Evolutionary conservation across 2,329 filamentous ascomycete genomes (phyloP).

Genomic region (Alternaria arborescens): DNA sequence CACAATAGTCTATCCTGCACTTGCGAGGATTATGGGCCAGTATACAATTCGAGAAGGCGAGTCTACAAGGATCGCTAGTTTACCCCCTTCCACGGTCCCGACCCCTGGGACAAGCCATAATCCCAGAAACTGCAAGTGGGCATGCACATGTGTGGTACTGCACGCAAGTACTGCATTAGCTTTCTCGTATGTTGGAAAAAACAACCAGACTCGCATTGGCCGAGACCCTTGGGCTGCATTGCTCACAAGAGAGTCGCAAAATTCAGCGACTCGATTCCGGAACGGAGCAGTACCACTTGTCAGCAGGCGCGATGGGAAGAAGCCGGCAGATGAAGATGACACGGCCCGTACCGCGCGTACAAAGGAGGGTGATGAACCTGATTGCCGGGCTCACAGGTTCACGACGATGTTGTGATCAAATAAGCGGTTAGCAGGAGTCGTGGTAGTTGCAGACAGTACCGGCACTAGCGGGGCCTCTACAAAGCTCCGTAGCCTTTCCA

Average conservation of each 20-base stretch:
- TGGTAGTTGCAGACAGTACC: neutral
- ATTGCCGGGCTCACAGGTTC: neutral
- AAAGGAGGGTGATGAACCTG: neutral
- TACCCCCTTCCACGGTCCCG: neutral
- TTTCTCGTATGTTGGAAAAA: neutral
- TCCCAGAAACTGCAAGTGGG: neutral
- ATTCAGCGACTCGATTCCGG: neutral
- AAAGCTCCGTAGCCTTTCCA: neutral
- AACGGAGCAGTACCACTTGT: neutral
- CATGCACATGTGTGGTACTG: constrained; percentile 4
- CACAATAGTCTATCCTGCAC: neutral
- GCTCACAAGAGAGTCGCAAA: neutral
- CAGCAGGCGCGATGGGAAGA: neutral
- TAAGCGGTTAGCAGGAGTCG: neutral
- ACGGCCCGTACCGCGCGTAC: constrained; percentile 15
- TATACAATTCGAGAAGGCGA: neutral
- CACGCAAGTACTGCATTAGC: constrained; percentile 3
- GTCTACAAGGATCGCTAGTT: neutral
- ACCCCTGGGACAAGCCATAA: neutral
- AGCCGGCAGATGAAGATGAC: neutral
- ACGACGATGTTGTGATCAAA: neutral
- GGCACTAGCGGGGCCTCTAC: neutral
- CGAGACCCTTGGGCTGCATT: neutral
- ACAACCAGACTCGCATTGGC: neutral
- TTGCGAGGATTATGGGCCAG: neutral